Percentiles rank a stretch among this genome's conserved stretches.
Conservation (phyloP, 2,329 filamentous ascomycete species). For the Fusarium ramigenum region DNA sequence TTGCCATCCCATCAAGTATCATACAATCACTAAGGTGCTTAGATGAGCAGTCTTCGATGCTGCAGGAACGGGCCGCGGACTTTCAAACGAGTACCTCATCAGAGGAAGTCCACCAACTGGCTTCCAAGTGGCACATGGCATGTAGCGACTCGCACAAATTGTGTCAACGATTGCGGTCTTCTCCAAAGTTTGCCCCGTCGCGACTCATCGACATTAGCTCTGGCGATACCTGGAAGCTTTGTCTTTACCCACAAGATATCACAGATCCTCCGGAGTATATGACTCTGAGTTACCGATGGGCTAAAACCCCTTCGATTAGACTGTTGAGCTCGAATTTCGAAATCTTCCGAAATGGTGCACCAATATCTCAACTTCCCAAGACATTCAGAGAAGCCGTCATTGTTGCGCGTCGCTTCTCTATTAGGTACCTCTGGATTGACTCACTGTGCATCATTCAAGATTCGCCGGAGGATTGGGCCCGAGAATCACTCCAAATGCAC, state of each 20-base stretch:
- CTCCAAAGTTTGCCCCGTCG: neutral
- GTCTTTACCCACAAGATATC: neutral
- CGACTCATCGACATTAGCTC: neutral
- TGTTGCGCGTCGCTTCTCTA: neutral
- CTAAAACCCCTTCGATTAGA: neutral
- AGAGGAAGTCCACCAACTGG: neutral
- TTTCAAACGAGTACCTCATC: neutral
- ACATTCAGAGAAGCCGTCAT: neutral
- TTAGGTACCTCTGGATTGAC: neutral
- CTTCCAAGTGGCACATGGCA: neutral
- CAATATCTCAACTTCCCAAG: neutral
- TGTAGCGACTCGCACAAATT: neutral
- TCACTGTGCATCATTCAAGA: neutral
- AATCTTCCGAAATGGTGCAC: rapidly evolving
- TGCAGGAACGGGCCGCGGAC: rapidly evolving
- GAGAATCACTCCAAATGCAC: neutral
- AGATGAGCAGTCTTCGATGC: neutral
- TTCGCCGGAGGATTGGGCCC: neutral
- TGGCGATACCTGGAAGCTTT: neutral
- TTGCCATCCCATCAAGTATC: neutral
- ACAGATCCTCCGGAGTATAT: neutral
- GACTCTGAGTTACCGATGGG: neutral
- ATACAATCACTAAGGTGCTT: rapidly evolving
- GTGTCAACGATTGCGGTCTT: neutral
- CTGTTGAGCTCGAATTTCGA: neutral